A percentile compares a stretch with the other conserved stretches of the same genome.
Conservation (phyloP, 2,329 filamentous ascomycete genomes). For the Teratosphaeria zuluensis region DNA sequence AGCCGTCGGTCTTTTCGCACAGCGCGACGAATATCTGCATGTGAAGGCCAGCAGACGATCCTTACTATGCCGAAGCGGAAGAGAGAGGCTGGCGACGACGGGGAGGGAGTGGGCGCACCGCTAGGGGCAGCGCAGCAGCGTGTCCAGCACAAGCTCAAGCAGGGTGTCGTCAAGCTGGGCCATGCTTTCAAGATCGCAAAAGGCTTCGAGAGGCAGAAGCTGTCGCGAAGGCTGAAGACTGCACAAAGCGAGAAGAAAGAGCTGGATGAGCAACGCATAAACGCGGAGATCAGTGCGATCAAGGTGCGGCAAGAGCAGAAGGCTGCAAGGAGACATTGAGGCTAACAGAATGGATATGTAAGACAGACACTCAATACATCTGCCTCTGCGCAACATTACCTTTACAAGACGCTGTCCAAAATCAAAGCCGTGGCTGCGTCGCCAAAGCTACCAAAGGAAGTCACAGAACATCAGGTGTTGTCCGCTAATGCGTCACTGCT, state of each 20-base stretch:
- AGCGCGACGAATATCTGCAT: too few species aligned
- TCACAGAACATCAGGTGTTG: slow-evolving; percentile 29
- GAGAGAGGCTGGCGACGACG: slow-evolving; percentile 12
- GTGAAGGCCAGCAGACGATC: not conserved
- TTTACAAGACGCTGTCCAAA: slow-evolving; percentile 47
- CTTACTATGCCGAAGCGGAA: slow-evolving; percentile 25
- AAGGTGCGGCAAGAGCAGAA: slow-evolving; percentile 36
- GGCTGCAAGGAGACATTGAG: not conserved
- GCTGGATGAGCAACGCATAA: slow-evolving; percentile 47
- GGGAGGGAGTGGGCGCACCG: slow-evolving; percentile 17
- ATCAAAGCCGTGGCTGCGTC: slow-evolving; percentile 48
- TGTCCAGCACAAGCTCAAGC: slow-evolving; percentile 42
- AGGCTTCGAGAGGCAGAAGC: slow-evolving; percentile 68
- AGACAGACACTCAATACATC: slow-evolving; percentile 41
- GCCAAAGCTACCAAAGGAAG: slow-evolving; percentile 35
- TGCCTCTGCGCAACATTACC: slow-evolving; percentile 41
- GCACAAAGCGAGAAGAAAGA: slow-evolving; percentile 37
- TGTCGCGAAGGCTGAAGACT: slow-evolving; percentile 51
- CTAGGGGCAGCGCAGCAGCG: slow-evolving; percentile 29
- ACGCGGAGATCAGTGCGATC: slow-evolving; percentile 50
- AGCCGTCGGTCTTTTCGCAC: not conserved
- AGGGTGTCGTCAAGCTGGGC: slow-evolving; percentile 50
- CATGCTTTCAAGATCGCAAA: slow-evolving; percentile 63
- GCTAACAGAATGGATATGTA: slow-evolving; percentile 4
- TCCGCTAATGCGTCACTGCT: slow-evolving; percentile 37